A percentile compares a stretch with the other conserved stretches of the same genome.
Evolutionary conservation across 352 stramenopile genomes (phyloP).

Genomic region (Nothophytophthora sp.): DNA sequence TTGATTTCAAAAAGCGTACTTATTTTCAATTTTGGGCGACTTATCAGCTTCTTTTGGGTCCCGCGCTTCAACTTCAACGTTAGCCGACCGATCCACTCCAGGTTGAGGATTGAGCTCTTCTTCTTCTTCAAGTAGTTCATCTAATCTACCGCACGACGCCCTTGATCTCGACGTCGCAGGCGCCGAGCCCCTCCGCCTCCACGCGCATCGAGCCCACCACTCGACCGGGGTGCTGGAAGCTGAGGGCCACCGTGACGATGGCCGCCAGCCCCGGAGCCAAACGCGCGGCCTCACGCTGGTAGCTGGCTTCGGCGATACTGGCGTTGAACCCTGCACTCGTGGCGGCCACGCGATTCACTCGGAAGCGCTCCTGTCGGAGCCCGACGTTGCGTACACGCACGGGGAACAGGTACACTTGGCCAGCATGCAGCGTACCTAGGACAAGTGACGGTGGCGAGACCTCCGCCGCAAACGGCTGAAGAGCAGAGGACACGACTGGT

Average conservation of each 20-base stretch:
- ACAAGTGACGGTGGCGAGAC: conserved; percentile 46
- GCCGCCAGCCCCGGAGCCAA: conserved; percentile 56
- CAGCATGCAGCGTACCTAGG: conserved; percentile 34
- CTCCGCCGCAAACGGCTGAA: conserved; percentile 56
- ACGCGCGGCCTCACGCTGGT: conserved; percentile 58
- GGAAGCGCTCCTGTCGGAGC: conserved; percentile 66
- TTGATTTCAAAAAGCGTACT: neutral
- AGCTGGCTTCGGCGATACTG: conserved; percentile 47
- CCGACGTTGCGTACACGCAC: conserved; percentile 70
- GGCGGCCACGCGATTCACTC: conserved; percentile 46
- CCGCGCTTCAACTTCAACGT: conserved; percentile 1
- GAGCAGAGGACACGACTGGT: conserved; percentile 3
- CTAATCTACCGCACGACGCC: conserved; percentile 42
- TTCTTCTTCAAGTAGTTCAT: neutral
- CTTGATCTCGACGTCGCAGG: conserved; percentile 51
- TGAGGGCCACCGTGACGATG: conserved; percentile 64
- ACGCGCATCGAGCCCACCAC: conserved; percentile 44
- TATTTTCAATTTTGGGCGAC: neutral
- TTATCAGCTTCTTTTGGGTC: too few species aligned
- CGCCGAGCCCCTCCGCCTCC: conserved; percentile 53
- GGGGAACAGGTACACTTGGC: conserved; percentile 70
- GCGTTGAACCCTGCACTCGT: conserved; percentile 42
- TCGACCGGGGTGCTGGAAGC: conserved; percentile 54
- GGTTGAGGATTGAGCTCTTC: conserved; percentile 3
- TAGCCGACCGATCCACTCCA: too few species aligned